These are phyloP conservation scores for Backusella morwellensis DNA, from an alignment of 192 early-diverging fungal genomes.

Conservation along the genomic window DNA sequence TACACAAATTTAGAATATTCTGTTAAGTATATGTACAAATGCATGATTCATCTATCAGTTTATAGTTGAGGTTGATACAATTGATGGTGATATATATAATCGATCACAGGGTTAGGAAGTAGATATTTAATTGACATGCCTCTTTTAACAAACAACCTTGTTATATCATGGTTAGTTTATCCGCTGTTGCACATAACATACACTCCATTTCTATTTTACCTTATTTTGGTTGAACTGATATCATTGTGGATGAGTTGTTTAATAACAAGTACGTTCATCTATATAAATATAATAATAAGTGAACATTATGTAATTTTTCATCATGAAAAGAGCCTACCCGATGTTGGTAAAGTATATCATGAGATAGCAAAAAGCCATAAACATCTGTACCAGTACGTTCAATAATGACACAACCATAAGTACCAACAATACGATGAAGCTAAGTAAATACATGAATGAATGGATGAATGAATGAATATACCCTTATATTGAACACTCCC, in stretches of 20 bases:
- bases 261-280: slow-evolving; percentile 90
- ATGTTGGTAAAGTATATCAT: slow-evolving; percentile 89
- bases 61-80: slow-evolving; percentile 56
- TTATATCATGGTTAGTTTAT: neutral
- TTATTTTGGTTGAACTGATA: slow-evolving; percentile 95
- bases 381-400: slow-evolving; percentile 95
- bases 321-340: slow-evolving; percentile 46
- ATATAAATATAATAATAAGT: neutral
- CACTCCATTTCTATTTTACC: slow-evolving; percentile 36
- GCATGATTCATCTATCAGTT: neutral
- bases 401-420: slow-evolving; percentile 92
- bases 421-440: slow-evolving; percentile 81
- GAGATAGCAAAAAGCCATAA: slow-evolving; percentile 85
- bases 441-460: neutral
- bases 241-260: slow-evolving; percentile 98
- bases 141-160: slow-evolving; percentile 86
- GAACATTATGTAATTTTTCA: neutral
- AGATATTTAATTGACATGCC: slow-evolving; percentile 95
- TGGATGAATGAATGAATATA: neutral
- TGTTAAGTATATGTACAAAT: neutral
- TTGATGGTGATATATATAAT: slow-evolving; percentile 79
- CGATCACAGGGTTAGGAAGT: slow-evolving; percentile 86
- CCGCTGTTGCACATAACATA: neutral
- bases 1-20: neutral
- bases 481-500: neutral